phyloP scores from a whole-genome alignment of 2,329 filamentous ascomycete species.

The Eutypa lata region DNA sequence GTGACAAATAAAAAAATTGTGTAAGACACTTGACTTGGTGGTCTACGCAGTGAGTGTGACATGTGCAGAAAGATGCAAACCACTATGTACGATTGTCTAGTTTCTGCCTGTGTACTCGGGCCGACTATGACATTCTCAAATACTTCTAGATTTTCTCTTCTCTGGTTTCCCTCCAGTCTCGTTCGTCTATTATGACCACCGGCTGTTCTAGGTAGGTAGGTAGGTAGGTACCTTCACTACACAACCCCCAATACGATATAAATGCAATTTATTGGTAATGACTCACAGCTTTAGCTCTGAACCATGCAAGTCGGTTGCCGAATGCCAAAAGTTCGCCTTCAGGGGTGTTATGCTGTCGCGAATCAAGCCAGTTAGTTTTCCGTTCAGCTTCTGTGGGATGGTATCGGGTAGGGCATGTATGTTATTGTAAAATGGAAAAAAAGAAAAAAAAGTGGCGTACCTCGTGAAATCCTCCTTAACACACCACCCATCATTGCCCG shows the following conservation, averaged over 20 bases:
- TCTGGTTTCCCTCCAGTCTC: too few relatives aligned
- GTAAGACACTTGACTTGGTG: slow-evolving; percentile 12
- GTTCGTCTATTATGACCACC: neutral
- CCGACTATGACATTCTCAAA: too few relatives aligned
- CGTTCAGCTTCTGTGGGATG: too few relatives aligned
- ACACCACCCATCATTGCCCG: slow-evolving; percentile 90
- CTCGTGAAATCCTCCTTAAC: slow-evolving; percentile 85
- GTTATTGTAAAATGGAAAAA: neutral
- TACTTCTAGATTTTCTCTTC: too few relatives aligned
- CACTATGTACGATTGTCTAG: neutral
- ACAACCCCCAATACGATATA: slow-evolving; percentile 11
- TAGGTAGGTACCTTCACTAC: slow-evolving; percentile 16
- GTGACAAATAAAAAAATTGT: slow-evolving; percentile 9
- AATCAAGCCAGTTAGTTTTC: slow-evolving; percentile 6
- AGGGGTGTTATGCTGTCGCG: slow-evolving; percentile 75
- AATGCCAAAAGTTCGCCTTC: slow-evolving; percentile 89
- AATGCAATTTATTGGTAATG: slow-evolving; percentile 24
- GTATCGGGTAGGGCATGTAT: neutral
- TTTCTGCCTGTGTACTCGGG: too few relatives aligned
- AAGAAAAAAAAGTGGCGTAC: slow-evolving; percentile 41
- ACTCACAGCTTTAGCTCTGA: slow-evolving; percentile 84
- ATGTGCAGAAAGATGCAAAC: slow-evolving; percentile 12
- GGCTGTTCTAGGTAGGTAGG: slow-evolving; percentile 7
- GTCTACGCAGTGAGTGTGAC: neutral
- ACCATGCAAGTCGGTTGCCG: slow-evolving; percentile 57